These are phyloP conservation scores for Onygenales sp. DNA, from an alignment of 2,329 filamentous ascomycete genomes.

Conservation along the genomic window DNA sequence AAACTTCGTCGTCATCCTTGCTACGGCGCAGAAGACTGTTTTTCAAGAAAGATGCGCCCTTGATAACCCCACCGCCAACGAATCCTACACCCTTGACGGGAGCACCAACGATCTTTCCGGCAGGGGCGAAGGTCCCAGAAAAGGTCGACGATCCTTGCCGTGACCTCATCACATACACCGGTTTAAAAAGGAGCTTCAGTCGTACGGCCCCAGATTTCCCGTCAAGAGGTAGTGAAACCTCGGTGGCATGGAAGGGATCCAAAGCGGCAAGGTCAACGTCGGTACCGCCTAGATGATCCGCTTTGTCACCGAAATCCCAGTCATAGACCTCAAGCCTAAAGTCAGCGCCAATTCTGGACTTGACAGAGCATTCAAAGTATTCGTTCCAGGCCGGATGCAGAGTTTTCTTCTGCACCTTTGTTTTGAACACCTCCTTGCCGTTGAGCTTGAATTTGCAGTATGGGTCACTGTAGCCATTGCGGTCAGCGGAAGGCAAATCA, in stretches of 20 bases:
- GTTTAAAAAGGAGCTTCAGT: slow-evolving; percentile 81
- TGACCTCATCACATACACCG: slow-evolving; percentile 77
- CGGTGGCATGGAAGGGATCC: slow-evolving; percentile 75
- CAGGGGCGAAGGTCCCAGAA: slow-evolving; percentile 75
- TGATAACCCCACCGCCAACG: slow-evolving; percentile 74
- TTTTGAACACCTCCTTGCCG: slow-evolving; percentile 85
- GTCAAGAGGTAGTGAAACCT: slow-evolving; percentile 66
- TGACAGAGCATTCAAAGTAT: slow-evolving; percentile 74
- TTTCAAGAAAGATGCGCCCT: slow-evolving; percentile 82
- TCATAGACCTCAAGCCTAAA: slow-evolving; percentile 81
- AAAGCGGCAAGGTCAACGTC: slow-evolving; percentile 67
- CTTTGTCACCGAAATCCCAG: slow-evolving; percentile 94
- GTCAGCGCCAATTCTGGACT: slow-evolving; percentile 74
- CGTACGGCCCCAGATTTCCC: slow-evolving; percentile 81
- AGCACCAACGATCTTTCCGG: slow-evolving; percentile 83
- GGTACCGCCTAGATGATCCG: slow-evolving; percentile 75
- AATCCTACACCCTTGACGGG: slow-evolving; percentile 88
- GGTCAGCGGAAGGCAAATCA: slow-evolving; percentile 85
- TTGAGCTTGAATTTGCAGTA: slow-evolving; percentile 93
- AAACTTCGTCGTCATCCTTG: slow-evolving; percentile 14
- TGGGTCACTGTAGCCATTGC: slow-evolving; percentile 93
- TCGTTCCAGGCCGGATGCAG: slow-evolving; percentile 94
- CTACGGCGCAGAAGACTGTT: slow-evolving; percentile 51
- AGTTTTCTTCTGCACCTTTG: slow-evolving; percentile 93
- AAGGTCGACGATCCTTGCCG: slow-evolving; percentile 90